Conservation (phyloP, 2,329 filamentous ascomycete species). For the Aspergillus felis region DNA sequence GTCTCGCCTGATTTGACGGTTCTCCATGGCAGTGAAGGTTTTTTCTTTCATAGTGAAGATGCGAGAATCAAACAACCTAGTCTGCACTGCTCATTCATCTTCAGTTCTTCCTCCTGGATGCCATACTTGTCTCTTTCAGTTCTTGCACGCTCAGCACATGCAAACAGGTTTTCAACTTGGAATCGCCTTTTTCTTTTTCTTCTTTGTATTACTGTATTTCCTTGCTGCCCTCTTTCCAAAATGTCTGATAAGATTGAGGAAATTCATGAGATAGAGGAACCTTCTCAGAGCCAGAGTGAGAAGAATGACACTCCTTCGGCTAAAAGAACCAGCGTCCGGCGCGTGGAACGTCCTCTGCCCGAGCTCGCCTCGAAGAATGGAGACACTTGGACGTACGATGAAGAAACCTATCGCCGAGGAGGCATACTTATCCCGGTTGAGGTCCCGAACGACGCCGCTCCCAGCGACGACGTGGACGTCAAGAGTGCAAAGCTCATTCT, state of each 20-base stretch:
- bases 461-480: neutral
- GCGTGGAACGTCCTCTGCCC: neutral
- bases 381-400: neutral
- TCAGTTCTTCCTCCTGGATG: neutral
- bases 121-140: neutral
- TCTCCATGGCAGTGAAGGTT: neutral
- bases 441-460: neutral
- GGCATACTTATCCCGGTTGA: neutral
- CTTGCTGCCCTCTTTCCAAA: neutral
- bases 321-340: neutral
- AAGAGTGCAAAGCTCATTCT: neutral
- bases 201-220: neutral
- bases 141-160: neutral
- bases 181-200: neutral
- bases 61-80: neutral
- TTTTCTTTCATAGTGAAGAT: neutral
- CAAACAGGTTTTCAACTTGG: neutral
- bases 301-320: neutral
- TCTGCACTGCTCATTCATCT: neutral
- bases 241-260: neutral
- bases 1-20: neutral
- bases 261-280: neutral
- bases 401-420: neutral
- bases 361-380: neutral
- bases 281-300: neutral